phyloP scores from a whole-genome alignment of 805 yeast genomes.

The Metschnikowia peoriensis region DNA sequence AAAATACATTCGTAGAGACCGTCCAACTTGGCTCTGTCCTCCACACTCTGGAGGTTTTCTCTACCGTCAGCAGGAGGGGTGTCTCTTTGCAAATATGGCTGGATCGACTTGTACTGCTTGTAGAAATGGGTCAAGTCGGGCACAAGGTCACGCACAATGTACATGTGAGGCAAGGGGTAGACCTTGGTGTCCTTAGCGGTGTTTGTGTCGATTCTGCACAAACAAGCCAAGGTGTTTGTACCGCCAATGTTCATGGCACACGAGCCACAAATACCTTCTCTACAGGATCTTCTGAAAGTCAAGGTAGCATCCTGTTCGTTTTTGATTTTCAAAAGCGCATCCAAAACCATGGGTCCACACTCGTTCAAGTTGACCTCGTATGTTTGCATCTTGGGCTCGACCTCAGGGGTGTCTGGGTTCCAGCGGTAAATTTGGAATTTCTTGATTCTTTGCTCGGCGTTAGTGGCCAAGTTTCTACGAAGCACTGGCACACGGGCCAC shows the following conservation, averaged over 20 bases:
- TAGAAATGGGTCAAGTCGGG: constrained; percentile 97
- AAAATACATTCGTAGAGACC: constrained; percentile 96
- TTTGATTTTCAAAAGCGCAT: constrained; percentile 90
- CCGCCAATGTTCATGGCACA: constrained; percentile 99
- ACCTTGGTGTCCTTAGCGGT: constrained; percentile 73
- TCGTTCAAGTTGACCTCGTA: constrained; percentile 83
- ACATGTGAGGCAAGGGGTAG: constrained; percentile 98
- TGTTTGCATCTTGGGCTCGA: constrained; percentile 81
- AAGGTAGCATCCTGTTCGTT: constrained; percentile 95
- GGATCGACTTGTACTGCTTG: constrained; percentile 97
- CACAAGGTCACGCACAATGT: constrained; percentile 92
- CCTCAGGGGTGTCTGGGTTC: constrained; percentile 96
- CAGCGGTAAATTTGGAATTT: constrained; percentile 94
- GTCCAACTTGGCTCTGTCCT: constrained; percentile 92
- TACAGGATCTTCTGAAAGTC: constrained; percentile 96
- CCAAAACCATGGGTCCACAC: constrained; percentile 98
- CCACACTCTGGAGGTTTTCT: constrained; percentile 88
- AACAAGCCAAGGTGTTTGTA: constrained; percentile 92
- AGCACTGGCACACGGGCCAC: constrained; percentile 13
- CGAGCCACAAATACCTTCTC: constrained; percentile 99
- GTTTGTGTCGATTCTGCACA: constrained; percentile 89
- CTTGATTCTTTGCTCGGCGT: constrained; percentile 60
- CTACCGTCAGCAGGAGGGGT: constrained; percentile 82
- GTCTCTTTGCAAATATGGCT: constrained; percentile 90
- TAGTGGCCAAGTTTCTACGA: constrained; percentile 31